phyloP scores from a whole-genome alignment of 2,329 filamentous ascomycete genomes.

The Cladobotryum protrusum region DNA sequence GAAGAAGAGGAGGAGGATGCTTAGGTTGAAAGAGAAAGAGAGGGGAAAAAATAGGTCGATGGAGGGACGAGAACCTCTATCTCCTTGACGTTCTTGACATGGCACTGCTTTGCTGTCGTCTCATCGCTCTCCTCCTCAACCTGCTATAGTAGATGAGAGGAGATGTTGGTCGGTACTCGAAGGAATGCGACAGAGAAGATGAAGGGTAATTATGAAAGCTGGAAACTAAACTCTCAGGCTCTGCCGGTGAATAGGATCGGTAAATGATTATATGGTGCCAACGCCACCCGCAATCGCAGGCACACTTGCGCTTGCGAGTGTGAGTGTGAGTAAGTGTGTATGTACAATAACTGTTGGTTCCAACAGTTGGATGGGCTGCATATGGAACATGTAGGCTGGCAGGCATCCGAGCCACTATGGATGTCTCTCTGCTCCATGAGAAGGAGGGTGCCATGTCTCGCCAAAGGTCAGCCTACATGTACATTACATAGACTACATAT shows the following conservation, averaged over 20 bases:
- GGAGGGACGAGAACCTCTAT: background rate
- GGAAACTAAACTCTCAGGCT: background rate
- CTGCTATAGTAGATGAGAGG: no score
- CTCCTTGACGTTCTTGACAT: background rate
- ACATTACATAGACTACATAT: no score
- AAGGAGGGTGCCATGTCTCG: no score
- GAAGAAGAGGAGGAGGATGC: background rate
- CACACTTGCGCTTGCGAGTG: background rate
- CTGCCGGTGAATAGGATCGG: background rate
- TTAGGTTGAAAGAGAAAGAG: background rate
- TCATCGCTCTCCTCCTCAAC: no score
- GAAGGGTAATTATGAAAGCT: background rate
- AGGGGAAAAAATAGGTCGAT: background rate
- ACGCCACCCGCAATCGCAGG: background rate
- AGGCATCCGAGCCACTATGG: no score
- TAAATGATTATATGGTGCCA: background rate
- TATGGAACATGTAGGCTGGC: background rate
- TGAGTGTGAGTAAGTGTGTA: background rate
- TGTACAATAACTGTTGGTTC: conserved; percentile 5
- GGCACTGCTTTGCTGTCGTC: background rate
- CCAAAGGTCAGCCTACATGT: no score
- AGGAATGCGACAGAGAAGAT: no score
- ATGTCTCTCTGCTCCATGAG: no score
- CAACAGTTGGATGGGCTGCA: conserved; percentile 3
- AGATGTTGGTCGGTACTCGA: no score